These are phyloP conservation scores for Alternaria dauci DNA, from an alignment of 2,329 filamentous ascomycete species.

Conservation along the genomic window DNA sequence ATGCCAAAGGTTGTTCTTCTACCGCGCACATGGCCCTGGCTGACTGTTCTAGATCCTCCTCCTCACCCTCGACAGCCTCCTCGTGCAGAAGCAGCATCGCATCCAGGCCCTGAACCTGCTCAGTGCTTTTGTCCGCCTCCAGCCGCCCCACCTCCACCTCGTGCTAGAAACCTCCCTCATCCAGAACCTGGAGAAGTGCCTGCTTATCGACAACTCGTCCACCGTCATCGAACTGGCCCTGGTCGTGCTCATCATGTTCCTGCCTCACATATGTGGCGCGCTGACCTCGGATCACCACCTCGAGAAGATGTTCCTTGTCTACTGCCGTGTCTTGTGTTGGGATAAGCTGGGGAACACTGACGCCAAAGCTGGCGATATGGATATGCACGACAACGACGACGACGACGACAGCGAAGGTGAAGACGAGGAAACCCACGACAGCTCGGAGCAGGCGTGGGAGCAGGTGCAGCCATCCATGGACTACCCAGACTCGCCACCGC, in stretches of 20 bases:
- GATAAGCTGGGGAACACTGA: constrained; percentile 60
- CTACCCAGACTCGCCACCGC: constrained; percentile 61
- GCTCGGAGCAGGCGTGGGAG: constrained; percentile 65
- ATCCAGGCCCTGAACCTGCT: constrained; percentile 72
- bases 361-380: constrained; percentile 10
- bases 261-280: constrained; percentile 80
- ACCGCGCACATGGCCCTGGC: not conserved
- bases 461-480: constrained; percentile 69
- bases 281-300: constrained; percentile 68
- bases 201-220: constrained; percentile 80
- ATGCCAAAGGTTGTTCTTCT: constrained; percentile 64
- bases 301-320: constrained; percentile 80
- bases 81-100: constrained; percentile 71
- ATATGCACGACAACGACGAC: constrained; percentile 35
- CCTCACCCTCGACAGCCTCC: constrained; percentile 68
- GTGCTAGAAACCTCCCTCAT: constrained; percentile 77
- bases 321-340: constrained; percentile 82
- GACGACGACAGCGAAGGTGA: constrained; percentile 51
- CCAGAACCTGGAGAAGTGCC: constrained; percentile 73
- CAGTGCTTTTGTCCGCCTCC: constrained; percentile 75
- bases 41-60: constrained; percentile 67
- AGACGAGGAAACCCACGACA: constrained; percentile 44
- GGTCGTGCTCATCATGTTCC: constrained; percentile 79
- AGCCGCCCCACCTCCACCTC: constrained; percentile 80
- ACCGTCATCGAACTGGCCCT: constrained; percentile 78